Evolutionary conservation across 2,329 filamentous ascomycete genomes (phyloP).

Genomic region (Trichoderma pleuroti): DNA sequence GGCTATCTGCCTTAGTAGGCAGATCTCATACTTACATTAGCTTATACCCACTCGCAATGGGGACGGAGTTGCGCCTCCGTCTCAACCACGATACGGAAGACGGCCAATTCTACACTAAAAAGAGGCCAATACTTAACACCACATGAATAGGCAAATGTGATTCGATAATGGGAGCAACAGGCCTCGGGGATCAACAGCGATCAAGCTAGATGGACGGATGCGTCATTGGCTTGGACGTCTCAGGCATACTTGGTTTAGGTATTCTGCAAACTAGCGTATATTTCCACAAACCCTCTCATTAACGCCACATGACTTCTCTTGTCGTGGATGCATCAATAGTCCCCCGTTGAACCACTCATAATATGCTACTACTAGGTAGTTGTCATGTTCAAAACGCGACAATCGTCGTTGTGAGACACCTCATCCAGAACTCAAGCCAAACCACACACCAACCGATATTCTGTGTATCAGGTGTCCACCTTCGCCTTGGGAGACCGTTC

Average conservation of each 20-base stretch:
- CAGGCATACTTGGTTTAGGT: background rate
- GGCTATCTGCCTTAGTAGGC: background rate
- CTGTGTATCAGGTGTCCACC: conserved; percentile 18
- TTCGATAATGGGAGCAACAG: background rate
- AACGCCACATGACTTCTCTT: background rate
- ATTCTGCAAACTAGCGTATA: conserved; percentile 11
- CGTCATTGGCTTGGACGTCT: background rate
- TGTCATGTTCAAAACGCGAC: conserved; percentile 17
- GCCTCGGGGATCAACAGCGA: background rate
- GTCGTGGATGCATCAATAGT: background rate
- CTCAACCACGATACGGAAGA: background rate
- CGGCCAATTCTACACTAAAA: background rate
- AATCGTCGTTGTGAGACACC: background rate
- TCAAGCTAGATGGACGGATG: background rate
- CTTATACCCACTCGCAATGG: background rate
- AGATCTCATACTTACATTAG: background rate
- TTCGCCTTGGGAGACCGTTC: conserved; percentile 30
- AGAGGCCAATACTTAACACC: background rate
- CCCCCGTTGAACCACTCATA: background rate
- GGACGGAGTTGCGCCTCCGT: conserved; percentile 22
- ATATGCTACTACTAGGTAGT: background rate
- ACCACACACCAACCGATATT: background rate
- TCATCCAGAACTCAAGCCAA: conserved; percentile 4
- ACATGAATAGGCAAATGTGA: background rate
- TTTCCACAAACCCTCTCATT: background rate